Evolutionary conservation across 2,329 filamentous ascomycete species (phyloP).

Genomic region (Botrytis porri): DNA sequence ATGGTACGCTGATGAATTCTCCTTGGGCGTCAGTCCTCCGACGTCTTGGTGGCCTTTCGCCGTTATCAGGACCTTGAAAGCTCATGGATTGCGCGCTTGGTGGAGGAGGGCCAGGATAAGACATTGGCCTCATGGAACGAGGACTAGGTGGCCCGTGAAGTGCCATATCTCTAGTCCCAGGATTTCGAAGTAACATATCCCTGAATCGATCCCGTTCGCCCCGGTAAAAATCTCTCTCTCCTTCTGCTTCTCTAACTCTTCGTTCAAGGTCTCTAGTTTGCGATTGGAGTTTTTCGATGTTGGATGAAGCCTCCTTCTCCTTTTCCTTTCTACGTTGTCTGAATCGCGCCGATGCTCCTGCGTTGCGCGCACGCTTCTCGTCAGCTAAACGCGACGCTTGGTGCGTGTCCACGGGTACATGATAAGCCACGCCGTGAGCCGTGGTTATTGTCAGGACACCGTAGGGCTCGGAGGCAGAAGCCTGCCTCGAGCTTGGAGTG

Average conservation of each 20-base stretch:
- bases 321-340: constrained; percentile 78
- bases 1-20: constrained; percentile 33
- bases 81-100: constrained; percentile 25
- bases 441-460: constrained; percentile 41
- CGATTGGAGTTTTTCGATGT: constrained; percentile 68
- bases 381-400: constrained; percentile 80
- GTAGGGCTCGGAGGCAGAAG: constrained; percentile 36
- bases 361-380: constrained; percentile 82
- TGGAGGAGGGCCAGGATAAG: constrained; percentile 30
- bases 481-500: constrained; percentile 36
- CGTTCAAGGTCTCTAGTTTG: constrained; percentile 63
- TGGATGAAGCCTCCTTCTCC: constrained; percentile 68
- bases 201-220: constrained; percentile 69
- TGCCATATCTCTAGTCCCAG: constrained; percentile 53
- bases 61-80: constrained; percentile 25
- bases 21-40: constrained; percentile 36
- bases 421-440: constrained; percentile 51
- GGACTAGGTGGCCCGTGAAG: constrained; percentile 54
- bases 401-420: constrained; percentile 73
- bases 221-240: constrained; percentile 71
- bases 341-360: constrained; percentile 80
- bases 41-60: constrained; percentile 35
- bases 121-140: constrained; percentile 28
- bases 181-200: constrained; percentile 60
- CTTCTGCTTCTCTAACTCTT: constrained; percentile 51